Evolutionary conservation across 805 yeast species (phyloP), one percentile per base, ranked within the genome.

Genomic region (Saturnispora ahearnii): DNA sequence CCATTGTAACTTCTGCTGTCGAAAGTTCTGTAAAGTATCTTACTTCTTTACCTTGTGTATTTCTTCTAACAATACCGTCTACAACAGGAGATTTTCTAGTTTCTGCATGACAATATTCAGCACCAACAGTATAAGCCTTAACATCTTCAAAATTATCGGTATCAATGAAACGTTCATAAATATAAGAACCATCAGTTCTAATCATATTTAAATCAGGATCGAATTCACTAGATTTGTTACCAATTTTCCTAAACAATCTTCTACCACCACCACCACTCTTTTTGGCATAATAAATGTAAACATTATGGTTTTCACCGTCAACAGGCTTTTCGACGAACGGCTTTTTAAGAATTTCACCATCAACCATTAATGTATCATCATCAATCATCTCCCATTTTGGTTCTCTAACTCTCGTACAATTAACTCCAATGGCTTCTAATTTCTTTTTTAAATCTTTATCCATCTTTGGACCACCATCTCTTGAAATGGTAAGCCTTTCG

Each of bases 261-360:
- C 99, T 76, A 28, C 99, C 99, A 56, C 99, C 99, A 51, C 99
- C 99, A 43, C 99, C 99, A 47, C 85, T 84, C 51, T 84, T 77
- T 51, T 78, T 77, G 33, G 90, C 84, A 64, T 91, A 93, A 68
- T 93, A 93, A 37, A 93, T 90, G 65, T 84, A 87, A 44, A 93
- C 91, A 62, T 93, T 93, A 67, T 93, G 99, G 67, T 93, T 96
- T 68, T 93, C 99, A 49, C 99, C 99, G 66, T 93, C 96, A 3
- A 90, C 98, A 0, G 99, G 99, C 59, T 93, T 93, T 65, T 93
- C 99, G 32, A 93, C 99, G 73, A 82, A 93, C 6, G 99, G 99
- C 63, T 93, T 93, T 38, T 72, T 73, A 70, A 93, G 70, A 8
- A 71, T 70, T 58, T 77, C 66, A 8, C 95, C 96, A 57, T 85